Base-by-base conservation (phyloP, 2,329 filamentous ascomycete genomes). In the Ceratocystis eucalypticola region DNA sequence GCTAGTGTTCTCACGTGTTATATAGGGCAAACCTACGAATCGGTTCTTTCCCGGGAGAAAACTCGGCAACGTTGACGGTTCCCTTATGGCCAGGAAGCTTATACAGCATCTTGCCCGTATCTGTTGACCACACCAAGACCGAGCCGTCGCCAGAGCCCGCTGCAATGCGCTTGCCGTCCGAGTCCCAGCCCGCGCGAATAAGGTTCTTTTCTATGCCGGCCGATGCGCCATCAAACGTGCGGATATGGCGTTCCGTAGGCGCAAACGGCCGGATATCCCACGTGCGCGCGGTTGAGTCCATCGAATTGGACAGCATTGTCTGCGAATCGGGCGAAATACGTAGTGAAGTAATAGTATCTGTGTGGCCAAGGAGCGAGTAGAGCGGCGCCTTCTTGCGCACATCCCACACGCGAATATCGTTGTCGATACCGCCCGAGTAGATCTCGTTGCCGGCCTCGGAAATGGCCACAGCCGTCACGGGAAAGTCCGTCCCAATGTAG, bases 191-290 rank as follows among this genome's bases (percentile, higher is more conserved):
- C 17, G 91, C 92, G 65, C 88, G 84, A 68, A 96, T 84, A 15
- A 99, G 78, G 71, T 97, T 97, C 80, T 94, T 94, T 76, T 99
- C 94, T 64, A 96, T 76, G 0, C 92, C 92, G 45, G 85, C 81
- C 10, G 88, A 87, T 0, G 93, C 93, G n/a, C 94, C 94, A 71
- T 97, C 93, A 74, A 94, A 96, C 0, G 90, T 96, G 72, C 85
- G 84, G 68, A 97, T 84, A 68, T 90, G 86, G 70, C 94, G 82
- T 74, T 96, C 89, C 0, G 88, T 85, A 0, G 94, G 91, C 5
- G 94, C 93, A 76, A 97, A 99, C 0, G 94, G 93, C 70, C 93
- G 83, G 64, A 99, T 89, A 74, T 99, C 93, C 94, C 94, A 99
- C 20, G 92, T 96, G 72, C 89, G 84, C 46, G 92, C 94, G 0